Conservation (phyloP, 306 rosid species). For the Castanea mollissima region DNA sequence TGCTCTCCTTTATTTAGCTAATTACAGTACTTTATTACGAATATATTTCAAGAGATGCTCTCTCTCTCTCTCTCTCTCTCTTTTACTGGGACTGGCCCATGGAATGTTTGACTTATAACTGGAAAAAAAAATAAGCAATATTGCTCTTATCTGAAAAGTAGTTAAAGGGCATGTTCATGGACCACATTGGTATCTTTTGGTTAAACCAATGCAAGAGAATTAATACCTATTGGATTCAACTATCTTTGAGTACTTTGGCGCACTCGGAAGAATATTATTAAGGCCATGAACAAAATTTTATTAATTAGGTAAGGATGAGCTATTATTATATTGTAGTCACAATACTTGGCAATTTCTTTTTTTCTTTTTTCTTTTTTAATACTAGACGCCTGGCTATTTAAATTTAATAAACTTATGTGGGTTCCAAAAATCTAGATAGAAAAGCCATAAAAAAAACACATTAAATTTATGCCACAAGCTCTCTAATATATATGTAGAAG, state of each 20-base stretch:
- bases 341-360: too few species aligned
- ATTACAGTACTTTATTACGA: slow-evolving; percentile 6
- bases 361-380: too few species aligned
- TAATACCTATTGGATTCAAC: not conserved
- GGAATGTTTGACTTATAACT: slow-evolving; percentile 35
- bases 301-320: too few species aligned
- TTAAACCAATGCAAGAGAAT: not conserved
- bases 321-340: too few species aligned
- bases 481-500: too few species aligned
- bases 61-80: slow-evolving; percentile 14
- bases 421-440: too few species aligned
- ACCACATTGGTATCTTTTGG: slow-evolving; percentile 20
- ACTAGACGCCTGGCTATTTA: too few species aligned
- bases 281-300: too few species aligned
- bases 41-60: slow-evolving; percentile 12
- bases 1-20: slow-evolving; percentile 21
- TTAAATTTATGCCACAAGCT: too few species aligned
- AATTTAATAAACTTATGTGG: too few species aligned
- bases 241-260: not conserved
- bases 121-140: not conserved
- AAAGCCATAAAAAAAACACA: too few species aligned
- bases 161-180: slow-evolving; percentile 11
- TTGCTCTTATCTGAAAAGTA: not conserved
- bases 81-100: slow-evolving; percentile 43
- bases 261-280: too few species aligned